Evolutionary conservation across 192 early-diverging fungal genomes (phyloP).

Genomic region (Mortierella antarctica): DNA sequence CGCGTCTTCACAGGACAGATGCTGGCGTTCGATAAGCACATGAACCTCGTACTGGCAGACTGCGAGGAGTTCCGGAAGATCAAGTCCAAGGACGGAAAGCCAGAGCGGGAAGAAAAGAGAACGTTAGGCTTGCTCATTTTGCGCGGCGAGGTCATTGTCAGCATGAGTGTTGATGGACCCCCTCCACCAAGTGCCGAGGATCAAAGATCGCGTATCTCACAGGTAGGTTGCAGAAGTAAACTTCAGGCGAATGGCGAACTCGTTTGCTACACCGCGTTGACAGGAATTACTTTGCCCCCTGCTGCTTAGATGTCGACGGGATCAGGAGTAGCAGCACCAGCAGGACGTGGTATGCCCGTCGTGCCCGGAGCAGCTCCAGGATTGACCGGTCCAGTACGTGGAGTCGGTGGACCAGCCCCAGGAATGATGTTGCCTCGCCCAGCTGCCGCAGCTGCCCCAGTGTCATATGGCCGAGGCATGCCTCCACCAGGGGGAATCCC

Average conservation of each 20-base stretch:
- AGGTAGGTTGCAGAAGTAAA: constrained; percentile 12
- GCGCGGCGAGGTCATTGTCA: constrained; percentile 92
- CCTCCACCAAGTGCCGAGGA: constrained; percentile 77
- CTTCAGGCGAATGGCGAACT: no score
- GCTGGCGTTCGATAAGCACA: constrained; percentile 99
- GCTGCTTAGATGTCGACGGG: constrained; percentile 23
- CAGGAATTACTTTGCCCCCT: not conserved
- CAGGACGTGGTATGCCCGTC: constrained; percentile 72
- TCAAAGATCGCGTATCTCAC: constrained; percentile 57
- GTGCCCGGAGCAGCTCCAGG: constrained; percentile 66
- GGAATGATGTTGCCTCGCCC: constrained; percentile 89
- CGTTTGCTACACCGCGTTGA: not conserved
- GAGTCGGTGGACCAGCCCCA: constrained; percentile 93
- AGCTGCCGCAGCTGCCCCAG: constrained; percentile 75
- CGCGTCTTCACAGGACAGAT: constrained; percentile 96
- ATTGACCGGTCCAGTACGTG: constrained; percentile 91
- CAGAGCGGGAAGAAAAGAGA: constrained; percentile 87
- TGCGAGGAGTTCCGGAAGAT: constrained; percentile 97
- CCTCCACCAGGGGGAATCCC: constrained; percentile 70
- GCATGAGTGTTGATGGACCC: constrained; percentile 89
- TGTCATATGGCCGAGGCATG: constrained; percentile 78
- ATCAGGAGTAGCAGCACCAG: constrained; percentile 29
- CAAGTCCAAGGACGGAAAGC: constrained; percentile 76
- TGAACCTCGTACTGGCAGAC: constrained; percentile 98
- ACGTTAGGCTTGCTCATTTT: constrained; percentile 94